Evolutionary conservation across 495 filamentous ascomycete species (phyloP), one percentile per base, ranked within the genome.

Genomic region (Penicillium manginii): DNA sequence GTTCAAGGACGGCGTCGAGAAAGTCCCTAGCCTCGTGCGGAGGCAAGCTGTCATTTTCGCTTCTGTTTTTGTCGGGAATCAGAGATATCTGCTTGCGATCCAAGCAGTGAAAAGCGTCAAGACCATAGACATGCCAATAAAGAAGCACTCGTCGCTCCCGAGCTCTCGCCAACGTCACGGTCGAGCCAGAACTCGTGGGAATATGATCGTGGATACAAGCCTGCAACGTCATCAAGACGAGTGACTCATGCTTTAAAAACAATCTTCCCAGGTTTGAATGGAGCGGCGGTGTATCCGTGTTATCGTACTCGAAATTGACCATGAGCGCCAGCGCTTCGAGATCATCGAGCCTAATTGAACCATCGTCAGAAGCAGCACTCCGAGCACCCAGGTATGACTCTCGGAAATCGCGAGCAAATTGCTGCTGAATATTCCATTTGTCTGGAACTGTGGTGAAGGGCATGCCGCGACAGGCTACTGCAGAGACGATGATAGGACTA

Each of bases 291-390:
- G 19, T 63, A n/a, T 29, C 7, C 0, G 43, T 31, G 11, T 53
- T 23, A 29, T 58, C 50, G 33, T 63, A 63, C 19, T 63, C 45
- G 33, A 50, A 63, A 55, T 63, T 43, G 7, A 59, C 37, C 50
- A 63, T 63, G 9, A 63, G 60, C 10, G 60, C 60, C 29, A 63
- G 26, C 10, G 60, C 60, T 50, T 63, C 60, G n/a, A 63, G 55
- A 14, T 63, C 51, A 37, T 63, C 60, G 14, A 63, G 55, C 14
- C 50, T 43, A 19, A 63, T 50, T 45, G 45, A 35, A 22, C 31
- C 47, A 2, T 58, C 33, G 10, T 39, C 17, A 7, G 50, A 8
- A 4, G 39, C 21, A 1, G 3, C 37, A 22, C 22, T 58, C 29
- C 29, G 55, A 45, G 42, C 31, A 12, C 22, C 35, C 1, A 63